Evolutionary conservation across 495 filamentous ascomycete species (phyloP), one percentile per base, ranked within the genome.

Genomic region (Penicillium waksmanii): DNA sequence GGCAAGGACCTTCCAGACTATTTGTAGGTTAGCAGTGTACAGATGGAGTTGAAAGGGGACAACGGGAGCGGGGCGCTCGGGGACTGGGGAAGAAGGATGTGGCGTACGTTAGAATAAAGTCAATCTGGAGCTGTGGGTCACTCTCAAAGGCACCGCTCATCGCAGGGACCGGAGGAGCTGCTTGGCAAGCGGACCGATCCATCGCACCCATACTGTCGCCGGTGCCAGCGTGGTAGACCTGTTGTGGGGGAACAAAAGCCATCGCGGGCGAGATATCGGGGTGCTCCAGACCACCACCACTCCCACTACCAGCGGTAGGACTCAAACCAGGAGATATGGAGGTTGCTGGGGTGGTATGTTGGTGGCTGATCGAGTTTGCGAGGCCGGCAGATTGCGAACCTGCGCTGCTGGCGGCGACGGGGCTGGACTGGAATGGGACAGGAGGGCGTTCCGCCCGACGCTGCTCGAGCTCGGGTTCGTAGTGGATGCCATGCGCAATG

Each of bases 101-200:
- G 68, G 85, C 91, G 79, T 91, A 97, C 92, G 89, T 91, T 77
- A 97, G 84, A 52, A 98, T 93, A 80, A 98, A 97, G 71, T 98
- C 93, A 71, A 98, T 89, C 63, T 92, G 93, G 49, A 93, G 82
- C 66, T 96, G 91, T 65, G 76, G 77, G 21, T 81, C 73, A 11
- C 89, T 87, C 74, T 95, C 96, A 65, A 96, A 93, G 60, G 92
- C 74, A 5, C 77, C 78, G 31, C 67, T 68, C 51, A 74, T 58
- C 19, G 74, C 63, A 61, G 80, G 71, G 63, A 80, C 74, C 58
- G 76, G 67, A 56, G 68, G 50, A 46, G 64, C 58, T 46, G 51
- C 35, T 35, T 59, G 59, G 48, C 61, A 62, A 7, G 64, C 66
- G 23, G 72, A 70, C 31, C 66, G 65, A 58, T 77, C 75, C 54